Evolutionary conservation across 805 yeast genomes (phyloP).

Genomic region (Hanseniaspora meyeri): DNA sequence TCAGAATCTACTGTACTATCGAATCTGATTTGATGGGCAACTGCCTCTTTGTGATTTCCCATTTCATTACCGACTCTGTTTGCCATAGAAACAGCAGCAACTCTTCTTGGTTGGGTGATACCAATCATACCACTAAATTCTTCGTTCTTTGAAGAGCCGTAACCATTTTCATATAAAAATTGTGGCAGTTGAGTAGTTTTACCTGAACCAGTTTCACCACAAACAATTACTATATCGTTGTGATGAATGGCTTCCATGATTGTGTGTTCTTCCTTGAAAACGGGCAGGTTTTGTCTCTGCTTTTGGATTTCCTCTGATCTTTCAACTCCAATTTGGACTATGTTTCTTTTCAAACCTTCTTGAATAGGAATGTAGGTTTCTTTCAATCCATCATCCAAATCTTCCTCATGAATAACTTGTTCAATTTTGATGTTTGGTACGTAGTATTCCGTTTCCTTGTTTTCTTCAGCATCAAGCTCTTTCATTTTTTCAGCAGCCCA

Average conservation of each 20-base stretch:
- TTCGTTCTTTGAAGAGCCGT: slow-evolving; percentile 41
- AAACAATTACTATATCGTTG: slow-evolving; percentile 76
- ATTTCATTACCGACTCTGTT: slow-evolving; percentile 64
- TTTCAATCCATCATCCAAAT: slow-evolving; percentile 55
- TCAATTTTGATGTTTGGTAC: slow-evolving; percentile 43
- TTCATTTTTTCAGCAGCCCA: slow-evolving; percentile 79
- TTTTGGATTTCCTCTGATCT: slow-evolving; percentile 57
- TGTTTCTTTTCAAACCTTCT: slow-evolving; percentile 38
- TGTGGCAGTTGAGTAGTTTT: slow-evolving; percentile 98
- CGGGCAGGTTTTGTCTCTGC: slow-evolving; percentile 66
- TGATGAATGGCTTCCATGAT: slow-evolving; percentile 94
- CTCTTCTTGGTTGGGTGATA: slow-evolving; percentile 89
- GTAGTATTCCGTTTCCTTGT: slow-evolving; percentile 41
- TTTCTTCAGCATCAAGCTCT: slow-evolving; percentile 53
- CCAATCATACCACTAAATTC: slow-evolving; percentile 90
- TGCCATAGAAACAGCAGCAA: slow-evolving; percentile 88
- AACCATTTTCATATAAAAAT: slow-evolving; percentile 85
- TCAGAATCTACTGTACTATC: slow-evolving; percentile 47
- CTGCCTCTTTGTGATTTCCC: slow-evolving; percentile 57
- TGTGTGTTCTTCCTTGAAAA: slow-evolving; percentile 75
- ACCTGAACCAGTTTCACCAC: slow-evolving; percentile 99
- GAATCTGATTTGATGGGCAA: slow-evolving; percentile 73
- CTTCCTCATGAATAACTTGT: slow-evolving; percentile 55
- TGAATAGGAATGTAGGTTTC: slow-evolving; percentile 52
- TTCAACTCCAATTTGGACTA: slow-evolving; percentile 54